These are phyloP conservation scores for Russula foetens DNA, from an alignment of 768 basidiomycete species.

Conservation along the genomic window DNA sequence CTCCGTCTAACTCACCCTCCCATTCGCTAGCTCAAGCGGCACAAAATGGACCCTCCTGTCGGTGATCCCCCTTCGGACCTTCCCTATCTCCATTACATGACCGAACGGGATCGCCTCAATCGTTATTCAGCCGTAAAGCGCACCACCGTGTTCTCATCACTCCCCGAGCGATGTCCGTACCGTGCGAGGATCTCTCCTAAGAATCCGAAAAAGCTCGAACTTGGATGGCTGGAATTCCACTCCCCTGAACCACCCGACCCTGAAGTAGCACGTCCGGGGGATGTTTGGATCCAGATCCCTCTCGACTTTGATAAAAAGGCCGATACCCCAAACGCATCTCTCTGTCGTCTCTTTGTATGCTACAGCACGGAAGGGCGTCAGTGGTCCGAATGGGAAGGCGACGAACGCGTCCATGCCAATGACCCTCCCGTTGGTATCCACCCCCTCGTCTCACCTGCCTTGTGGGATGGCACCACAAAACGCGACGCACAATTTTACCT, in stretches of 20 bases:
- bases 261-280: slow-evolving; percentile 11
- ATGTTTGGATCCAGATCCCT: slow-evolving; percentile 16
- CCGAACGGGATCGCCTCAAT: slow-evolving; percentile 2
- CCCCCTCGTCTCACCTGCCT: slow-evolving; percentile 1
- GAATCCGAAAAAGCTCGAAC: slow-evolving; percentile 6
- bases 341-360: slow-evolving; percentile 3
- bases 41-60: background rate
- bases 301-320: background rate
- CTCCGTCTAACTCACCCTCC: background rate
- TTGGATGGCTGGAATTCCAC: slow-evolving; percentile 14
- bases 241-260: slow-evolving; percentile 9
- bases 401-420: background rate
- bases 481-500: slow-evolving; percentile 1
- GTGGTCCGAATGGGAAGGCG: slow-evolving; percentile 6
- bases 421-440: slow-evolving; percentile 1
- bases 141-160: background rate
- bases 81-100: slow-evolving; percentile 1
- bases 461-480: slow-evolving; percentile 2
- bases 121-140: background rate
- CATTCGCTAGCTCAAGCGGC: background rate
- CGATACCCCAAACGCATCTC: background rate
- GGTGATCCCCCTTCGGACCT: background rate
- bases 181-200: background rate
- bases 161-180: slow-evolving; percentile 4
- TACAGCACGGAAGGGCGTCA: background rate